Base-by-base conservation (phyloP, 805 yeast species). In the Kodamaea neixiangensis region DNA sequence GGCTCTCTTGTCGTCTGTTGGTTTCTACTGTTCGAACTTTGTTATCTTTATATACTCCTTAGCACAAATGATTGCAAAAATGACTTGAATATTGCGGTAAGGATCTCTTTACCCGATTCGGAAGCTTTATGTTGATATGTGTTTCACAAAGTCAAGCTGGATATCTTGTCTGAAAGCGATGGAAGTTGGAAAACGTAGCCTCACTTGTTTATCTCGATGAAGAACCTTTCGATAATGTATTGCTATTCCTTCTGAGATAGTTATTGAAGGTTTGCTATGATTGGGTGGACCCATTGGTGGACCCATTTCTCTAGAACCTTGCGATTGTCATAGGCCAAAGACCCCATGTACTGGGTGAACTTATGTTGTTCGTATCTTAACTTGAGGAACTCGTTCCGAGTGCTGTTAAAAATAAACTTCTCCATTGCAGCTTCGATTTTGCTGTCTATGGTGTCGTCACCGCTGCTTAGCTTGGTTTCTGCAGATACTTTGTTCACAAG, bases 261-360 rank as follows among this genome's bases (percentile, higher is more conserved):
- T 34, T 34, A 14, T 15, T 34, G 18, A 7, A 37, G 7, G 21
- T 37, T 11, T 15, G 19, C 6, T 15, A 37, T 34, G 7, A 37
- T 37, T 2, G 41, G 41, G 21, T 37, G 17, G 7, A 56, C 44
- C 34, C 59, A 18, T 13, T 33, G 31, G 7, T 50, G 35, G 17
- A 60, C 48, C 60, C 63, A 62, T 13, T 35, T 39, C 21, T 57
- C 58, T 17, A 54, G 52, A n/a, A 25, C 25, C 6, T 34, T 33
- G 10, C 49, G 38, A 20, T 53, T 52, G 9, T 47, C 43, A 18
- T 21, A 50, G 9, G 46, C 40, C n/a, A 62, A 45, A 11, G 56
- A 52, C 2, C 62, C 66, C 31, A 61, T 38, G 47, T 54, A 61
- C 49, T 64, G 68, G 39, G 50, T 56, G 49, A 61, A 64, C 7